These are phyloP conservation scores for Primulina tabacum DNA, from an alignment of 257 asterid genomes.

Conservation along the genomic window DNA sequence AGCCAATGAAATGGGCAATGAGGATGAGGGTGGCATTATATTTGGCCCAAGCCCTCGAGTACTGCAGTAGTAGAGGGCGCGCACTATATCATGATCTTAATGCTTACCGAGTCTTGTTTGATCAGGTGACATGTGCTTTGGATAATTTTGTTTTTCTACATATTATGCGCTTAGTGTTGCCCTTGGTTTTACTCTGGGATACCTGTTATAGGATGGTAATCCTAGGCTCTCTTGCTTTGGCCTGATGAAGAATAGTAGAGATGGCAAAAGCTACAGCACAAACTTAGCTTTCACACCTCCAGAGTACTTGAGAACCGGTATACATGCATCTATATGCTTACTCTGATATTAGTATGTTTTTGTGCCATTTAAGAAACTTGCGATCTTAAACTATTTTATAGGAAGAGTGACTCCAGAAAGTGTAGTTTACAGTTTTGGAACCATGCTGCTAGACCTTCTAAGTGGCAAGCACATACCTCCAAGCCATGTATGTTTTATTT, in stretches of 20 bases:
- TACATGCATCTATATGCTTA: no score
- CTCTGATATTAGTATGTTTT: no score
- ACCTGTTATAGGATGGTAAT: not conserved
- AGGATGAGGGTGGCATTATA: slow-evolving; percentile 55
- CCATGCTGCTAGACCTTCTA: slow-evolving; percentile 52
- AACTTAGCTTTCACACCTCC: slow-evolving; percentile 17
- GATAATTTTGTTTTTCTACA: no score
- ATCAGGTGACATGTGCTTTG: slow-evolving; percentile 26
- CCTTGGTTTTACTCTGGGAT: no score
- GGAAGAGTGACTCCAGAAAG: slow-evolving; percentile 55
- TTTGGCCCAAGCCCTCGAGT: slow-evolving; percentile 53
- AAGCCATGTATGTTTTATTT: slow-evolving; percentile 37
- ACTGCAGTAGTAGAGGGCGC: slow-evolving; percentile 49
- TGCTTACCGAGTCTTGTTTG: slow-evolving; percentile 49
- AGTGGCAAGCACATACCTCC: slow-evolving; percentile 63
- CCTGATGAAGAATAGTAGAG: slow-evolving; percentile 13
- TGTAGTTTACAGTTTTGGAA: slow-evolving; percentile 54
- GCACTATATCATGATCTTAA: slow-evolving; percentile 50
- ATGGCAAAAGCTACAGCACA: slow-evolving; percentile 18
- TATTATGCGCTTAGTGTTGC: no score
- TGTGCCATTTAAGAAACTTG: not conserved
- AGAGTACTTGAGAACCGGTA: slow-evolving; percentile 6
- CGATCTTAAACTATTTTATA: not conserved
- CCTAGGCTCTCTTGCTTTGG: slow-evolving; percentile 15
- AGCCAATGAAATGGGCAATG: slow-evolving; percentile 71